Evolutionary conservation across 352 stramenopile genomes (phyloP).

Genomic region (Phytophthora rubi): DNA sequence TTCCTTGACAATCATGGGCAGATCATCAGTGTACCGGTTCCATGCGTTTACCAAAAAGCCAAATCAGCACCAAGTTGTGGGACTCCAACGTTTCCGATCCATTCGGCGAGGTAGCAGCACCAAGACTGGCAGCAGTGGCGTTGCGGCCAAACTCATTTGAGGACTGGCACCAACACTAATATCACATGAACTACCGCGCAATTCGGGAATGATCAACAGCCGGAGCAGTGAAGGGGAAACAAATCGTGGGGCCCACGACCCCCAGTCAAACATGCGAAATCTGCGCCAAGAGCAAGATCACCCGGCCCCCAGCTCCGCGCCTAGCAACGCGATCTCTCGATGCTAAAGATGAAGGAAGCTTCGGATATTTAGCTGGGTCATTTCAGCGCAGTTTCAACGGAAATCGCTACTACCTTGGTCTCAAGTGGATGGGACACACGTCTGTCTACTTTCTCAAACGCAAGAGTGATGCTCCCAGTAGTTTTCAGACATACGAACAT

Average conservation of each 20-base stretch:
- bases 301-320: no score
- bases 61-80: no score
- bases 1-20: no score
- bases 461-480: slow-evolving; percentile 1
- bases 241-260: background rate
- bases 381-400: slow-evolving; percentile 15
- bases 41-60: no score
- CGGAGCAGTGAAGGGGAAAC: background rate
- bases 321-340: no score
- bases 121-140: background rate
- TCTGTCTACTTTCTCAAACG: slow-evolving; percentile 16
- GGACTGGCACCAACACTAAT: background rate
- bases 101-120: no score
- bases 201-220: background rate
- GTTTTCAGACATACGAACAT: slow-evolving; percentile 10
- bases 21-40: no score
- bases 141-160: background rate
- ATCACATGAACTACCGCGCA: background rate
- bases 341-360: background rate
- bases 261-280: background rate
- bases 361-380: slow-evolving; percentile 1
- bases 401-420: slow-evolving; percentile 9
- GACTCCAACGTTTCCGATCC: no score
- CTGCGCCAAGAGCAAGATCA: background rate
- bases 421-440: slow-evolving; percentile 20